Evolutionary conservation across 345 rosid species (phyloP).

Genomic region (Salix udensis): DNA sequence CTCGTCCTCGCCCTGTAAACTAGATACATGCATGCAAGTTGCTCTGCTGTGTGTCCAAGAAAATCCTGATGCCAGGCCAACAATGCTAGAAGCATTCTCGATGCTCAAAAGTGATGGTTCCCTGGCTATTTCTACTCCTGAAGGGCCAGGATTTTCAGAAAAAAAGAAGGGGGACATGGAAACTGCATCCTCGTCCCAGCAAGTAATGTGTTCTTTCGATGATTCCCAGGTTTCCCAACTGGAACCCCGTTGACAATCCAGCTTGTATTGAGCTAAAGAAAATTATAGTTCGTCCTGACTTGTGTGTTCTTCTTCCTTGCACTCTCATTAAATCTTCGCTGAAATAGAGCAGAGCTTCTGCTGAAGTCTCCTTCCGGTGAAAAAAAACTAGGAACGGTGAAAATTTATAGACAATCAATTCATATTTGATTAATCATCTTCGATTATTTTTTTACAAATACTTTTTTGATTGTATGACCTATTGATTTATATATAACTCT

Average conservation of each 20-base stretch:
- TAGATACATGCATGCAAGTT: conserved; percentile 9
- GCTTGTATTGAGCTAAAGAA: too few species aligned
- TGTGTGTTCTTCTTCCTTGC: too few species aligned
- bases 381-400: too few species aligned
- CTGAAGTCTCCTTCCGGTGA: too few species aligned
- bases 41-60: conserved; percentile 18
- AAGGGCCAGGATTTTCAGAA: conserved; percentile 4
- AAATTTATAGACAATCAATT: too few species aligned
- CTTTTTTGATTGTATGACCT: too few species aligned
- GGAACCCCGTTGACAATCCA: conserved; percentile 17
- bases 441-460: too few species aligned
- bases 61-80: conserved; percentile 17
- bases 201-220: neutral
- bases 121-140: neutral
- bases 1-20: conserved; percentile 9
- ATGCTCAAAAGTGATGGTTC: conserved; percentile 1
- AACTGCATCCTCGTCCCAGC: neutral
- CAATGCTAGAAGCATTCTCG: conserved; percentile 6
- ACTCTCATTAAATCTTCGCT: too few species aligned
- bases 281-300: too few species aligned
- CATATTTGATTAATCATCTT: too few species aligned
- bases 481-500: too few species aligned
- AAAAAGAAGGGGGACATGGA: neutral
- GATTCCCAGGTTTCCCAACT: conserved; percentile 26
- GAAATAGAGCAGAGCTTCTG: too few species aligned